phyloP scores from a whole-genome alignment of 2,329 filamentous ascomycete species.

The Geoglossum cookeanum region DNA sequence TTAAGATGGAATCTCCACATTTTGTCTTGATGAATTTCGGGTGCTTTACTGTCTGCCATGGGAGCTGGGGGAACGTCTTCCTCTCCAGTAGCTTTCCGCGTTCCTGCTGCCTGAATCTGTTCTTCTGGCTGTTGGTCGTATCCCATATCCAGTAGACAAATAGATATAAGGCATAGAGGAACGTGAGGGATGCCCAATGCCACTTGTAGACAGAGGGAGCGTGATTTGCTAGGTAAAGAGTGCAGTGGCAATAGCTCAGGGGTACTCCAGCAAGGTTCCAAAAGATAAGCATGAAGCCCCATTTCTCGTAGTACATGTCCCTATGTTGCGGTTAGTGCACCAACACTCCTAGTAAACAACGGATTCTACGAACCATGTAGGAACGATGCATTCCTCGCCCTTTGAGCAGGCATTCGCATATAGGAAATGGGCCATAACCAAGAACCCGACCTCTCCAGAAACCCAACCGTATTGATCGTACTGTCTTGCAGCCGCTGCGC shows the following conservation, averaged over 20 bases:
- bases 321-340: conserved; percentile 17
- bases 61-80: conserved; percentile 76
- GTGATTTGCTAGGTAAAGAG: conserved; percentile 74
- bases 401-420: conserved; percentile 88
- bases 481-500: conserved; percentile 61
- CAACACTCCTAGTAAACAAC: neutral
- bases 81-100: conserved; percentile 50
- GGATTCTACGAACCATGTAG: conserved; percentile 45
- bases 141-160: conserved; percentile 87
- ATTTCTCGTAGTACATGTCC: conserved; percentile 96
- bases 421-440: conserved; percentile 76
- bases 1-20: conserved; percentile 56
- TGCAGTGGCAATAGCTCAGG: conserved; percentile 84
- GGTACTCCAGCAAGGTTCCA: conserved; percentile 90
- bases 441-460: conserved; percentile 63
- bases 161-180: conserved; percentile 52
- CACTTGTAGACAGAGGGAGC: conserved; percentile 57
- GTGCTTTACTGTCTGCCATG: conserved; percentile 68
- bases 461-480: conserved; percentile 75
- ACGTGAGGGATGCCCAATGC: conserved; percentile 46
- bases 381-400: conserved; percentile 76
- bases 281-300: conserved; percentile 95
- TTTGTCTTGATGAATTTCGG: conserved; percentile 57
- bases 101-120: conserved; percentile 68
- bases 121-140: conserved; percentile 84